Evolutionary conservation across 176 grass and related monocot genomes (phyloP).

Genomic region (Melocanna baccifera): DNA sequence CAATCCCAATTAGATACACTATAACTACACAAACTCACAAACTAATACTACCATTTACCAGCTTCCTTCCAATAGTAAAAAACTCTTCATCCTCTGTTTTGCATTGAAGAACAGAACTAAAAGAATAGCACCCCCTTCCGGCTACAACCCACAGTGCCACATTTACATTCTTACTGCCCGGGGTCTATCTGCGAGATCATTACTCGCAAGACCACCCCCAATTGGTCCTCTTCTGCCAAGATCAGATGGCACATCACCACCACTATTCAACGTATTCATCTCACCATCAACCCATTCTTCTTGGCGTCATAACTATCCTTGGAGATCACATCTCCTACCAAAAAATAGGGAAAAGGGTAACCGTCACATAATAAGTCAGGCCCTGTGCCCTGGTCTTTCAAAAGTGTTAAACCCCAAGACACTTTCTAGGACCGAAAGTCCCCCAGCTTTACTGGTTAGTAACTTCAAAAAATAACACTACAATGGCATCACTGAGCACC

Average conservation of each 20-base stretch:
- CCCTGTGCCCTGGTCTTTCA: not conserved
- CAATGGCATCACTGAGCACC: not conserved
- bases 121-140: not conserved
- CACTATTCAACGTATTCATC: not conserved
- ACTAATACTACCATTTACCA: not conserved
- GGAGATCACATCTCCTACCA: not conserved
- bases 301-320: not conserved
- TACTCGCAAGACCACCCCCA: not conserved
- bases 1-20: not conserved
- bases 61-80: not conserved
- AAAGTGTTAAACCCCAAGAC: not conserved
- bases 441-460: not conserved
- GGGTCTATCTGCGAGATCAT: not conserved
- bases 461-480: not conserved
- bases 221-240: not conserved
- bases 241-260: not conserved
- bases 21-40: not conserved
- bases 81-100: not conserved
- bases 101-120: not conserved
- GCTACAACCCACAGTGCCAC: not conserved
- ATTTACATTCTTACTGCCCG: not conserved
- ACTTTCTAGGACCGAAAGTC: not conserved
- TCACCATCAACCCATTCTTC: not conserved
- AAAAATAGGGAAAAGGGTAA: not conserved
- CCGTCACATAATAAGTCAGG: not conserved